Evolutionary conservation across 352 stramenopile species (phyloP).

Genomic region (Phytophthora nicotianae): DNA sequence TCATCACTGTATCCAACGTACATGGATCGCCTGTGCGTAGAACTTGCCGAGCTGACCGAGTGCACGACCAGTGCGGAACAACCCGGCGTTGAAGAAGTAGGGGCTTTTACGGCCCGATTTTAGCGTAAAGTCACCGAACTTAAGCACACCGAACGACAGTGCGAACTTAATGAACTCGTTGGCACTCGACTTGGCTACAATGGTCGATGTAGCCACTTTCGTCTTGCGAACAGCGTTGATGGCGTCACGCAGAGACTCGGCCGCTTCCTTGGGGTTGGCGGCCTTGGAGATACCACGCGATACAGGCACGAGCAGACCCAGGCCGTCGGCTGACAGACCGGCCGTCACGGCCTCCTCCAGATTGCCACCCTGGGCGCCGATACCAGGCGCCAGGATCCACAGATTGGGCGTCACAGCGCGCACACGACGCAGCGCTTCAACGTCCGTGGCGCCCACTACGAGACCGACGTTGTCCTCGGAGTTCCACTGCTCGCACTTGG

Average conservation of each 20-base stretch:
- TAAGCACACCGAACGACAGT: conserved; percentile 94
- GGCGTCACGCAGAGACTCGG: conserved; percentile 89
- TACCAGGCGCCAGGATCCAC: conserved; percentile 98
- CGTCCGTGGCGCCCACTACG: conserved; percentile 98
- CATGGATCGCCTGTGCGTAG: conserved; percentile 95
- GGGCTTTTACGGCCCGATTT: conserved; percentile 98
- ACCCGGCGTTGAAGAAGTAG: conserved; percentile 99
- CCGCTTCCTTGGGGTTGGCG: conserved; percentile 86
- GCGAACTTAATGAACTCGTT: conserved; percentile 98
- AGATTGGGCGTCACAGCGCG: conserved; percentile 85
- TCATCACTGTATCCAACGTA: conserved; percentile 21
- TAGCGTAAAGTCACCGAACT: conserved; percentile 98
- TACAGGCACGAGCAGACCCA: conserved; percentile 96
- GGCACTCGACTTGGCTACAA: conserved; percentile 54
- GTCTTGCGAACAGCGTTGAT: conserved; percentile 92
- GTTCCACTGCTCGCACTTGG: conserved; percentile 92
- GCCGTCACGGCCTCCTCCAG: conserved; percentile 89
- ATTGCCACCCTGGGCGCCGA: conserved; percentile 93
- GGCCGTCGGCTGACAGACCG: conserved; percentile 84
- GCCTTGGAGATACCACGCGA: conserved; percentile 96
- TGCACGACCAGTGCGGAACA: conserved; percentile 95
- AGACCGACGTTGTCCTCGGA: conserved; percentile 93
- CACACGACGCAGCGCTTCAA: conserved; percentile 89
- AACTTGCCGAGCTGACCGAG: conserved; percentile 93
- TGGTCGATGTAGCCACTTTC: conserved; percentile 41